Evolutionary conservation across 2,329 filamentous ascomycete genomes (phyloP), one percentile per base, ranked within the genome.

Genomic region (Colletotrichum orchidophilum): DNA sequence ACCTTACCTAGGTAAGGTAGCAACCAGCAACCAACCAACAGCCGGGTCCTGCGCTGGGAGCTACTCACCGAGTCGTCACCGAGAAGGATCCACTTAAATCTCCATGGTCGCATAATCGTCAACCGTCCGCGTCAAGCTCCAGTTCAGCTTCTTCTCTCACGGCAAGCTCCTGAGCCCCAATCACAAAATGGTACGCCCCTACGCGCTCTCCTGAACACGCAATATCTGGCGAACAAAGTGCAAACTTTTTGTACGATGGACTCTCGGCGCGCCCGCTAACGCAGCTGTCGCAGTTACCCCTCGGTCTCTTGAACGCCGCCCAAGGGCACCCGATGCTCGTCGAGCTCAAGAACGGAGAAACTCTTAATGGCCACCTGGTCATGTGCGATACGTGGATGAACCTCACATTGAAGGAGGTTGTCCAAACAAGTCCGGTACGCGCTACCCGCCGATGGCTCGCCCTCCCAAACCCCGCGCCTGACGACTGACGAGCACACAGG

Each of bases 371-470:
- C 74, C 95, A 98, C 80, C 87, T 99, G 71, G 93, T 98, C 81
- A 94, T 93, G 82, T 99, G 96, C 90, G 96, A 99, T 82, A 99
- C 96, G 59, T 99, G 96, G 95, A 99, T 99, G 96, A 99, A 99
- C 85, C 86, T 99, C 76, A 98, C 96, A 2, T 85, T 99, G 75
- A 97, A 96, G 83, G 96, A 98, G 82, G 97, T 99, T 26, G 94
- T 98, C 42, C 96, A 98, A 83, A 98, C 96, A 21, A 97, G 93
- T 80, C 92, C 96, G 27, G 91, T 93, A 83, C 62, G 87, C 64
- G 31, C 33, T 15, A 33, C 52, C 55, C 33, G 18, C 33, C 49
- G 21, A 27, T 49, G 13, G 31, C 35, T 63, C 24, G n/a, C 26
- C 50, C n/a, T n/a, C 5, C 7, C 4, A 49, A 27, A 9, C 50